Conservation (phyloP, 108 stramenopile species). For the Mayamaea pseudoterrestris region DNA sequence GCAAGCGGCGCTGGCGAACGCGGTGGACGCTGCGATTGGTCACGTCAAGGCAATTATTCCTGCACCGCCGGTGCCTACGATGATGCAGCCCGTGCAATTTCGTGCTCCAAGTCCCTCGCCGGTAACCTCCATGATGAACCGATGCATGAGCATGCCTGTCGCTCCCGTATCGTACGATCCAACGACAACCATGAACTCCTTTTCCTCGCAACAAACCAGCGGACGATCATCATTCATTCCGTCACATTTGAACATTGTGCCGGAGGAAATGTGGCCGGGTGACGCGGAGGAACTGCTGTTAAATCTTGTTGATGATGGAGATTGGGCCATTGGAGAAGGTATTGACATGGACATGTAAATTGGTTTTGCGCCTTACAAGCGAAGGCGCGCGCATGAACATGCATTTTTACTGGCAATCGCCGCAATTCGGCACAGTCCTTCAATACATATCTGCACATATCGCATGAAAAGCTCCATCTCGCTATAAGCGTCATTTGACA, state of each 20-base stretch:
- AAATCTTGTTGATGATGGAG: constrained; percentile 35
- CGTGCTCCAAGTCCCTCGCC: neutral
- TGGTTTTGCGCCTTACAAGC: too few relatives aligned
- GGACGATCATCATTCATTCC: constrained; percentile 24
- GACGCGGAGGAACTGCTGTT: constrained; percentile 40
- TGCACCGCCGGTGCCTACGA: constrained; percentile 7
- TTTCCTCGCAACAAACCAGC: too few relatives aligned
- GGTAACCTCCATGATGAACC: constrained; percentile 1
- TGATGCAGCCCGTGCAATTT: neutral
- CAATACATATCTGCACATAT: too few relatives aligned
- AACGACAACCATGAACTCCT: neutral
- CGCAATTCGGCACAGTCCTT: too few relatives aligned
- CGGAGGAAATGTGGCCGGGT: constrained; percentile 31
- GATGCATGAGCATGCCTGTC: neutral
- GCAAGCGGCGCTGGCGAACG: constrained; percentile 11
- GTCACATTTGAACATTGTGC: constrained; percentile 25
- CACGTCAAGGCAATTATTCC: constrained; percentile 34
- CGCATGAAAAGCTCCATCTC: too few relatives aligned
- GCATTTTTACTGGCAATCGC: too few relatives aligned
- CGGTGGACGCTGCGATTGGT: constrained; percentile 27
- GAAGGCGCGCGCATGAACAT: too few relatives aligned
- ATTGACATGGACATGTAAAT: constrained; percentile 32
- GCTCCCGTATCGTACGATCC: neutral
- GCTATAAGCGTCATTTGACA: too few relatives aligned
- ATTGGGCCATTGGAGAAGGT: constrained; percentile 52